Percentiles rank a stretch among this genome's conserved stretches.
Evolutionary conservation across 306 rosid species (phyloP).

Genomic region (Mimosa pudica): DNA sequence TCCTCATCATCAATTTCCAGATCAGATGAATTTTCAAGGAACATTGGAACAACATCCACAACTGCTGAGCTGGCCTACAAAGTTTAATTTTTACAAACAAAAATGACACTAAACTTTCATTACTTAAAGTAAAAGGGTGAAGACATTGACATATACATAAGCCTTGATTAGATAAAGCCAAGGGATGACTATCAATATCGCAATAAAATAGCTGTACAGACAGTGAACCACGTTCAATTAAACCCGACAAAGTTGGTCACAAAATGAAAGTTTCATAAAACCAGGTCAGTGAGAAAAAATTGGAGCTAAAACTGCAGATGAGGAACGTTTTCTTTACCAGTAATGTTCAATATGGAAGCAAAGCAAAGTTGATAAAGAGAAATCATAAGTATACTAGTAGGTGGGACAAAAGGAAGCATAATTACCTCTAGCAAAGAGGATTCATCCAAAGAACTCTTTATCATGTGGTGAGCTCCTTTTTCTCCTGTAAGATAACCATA

Average conservation of each 20-base stretch:
- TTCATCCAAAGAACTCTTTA: slow-evolving; percentile 49
- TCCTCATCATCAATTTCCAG: slow-evolving; percentile 54
- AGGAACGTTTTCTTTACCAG: slow-evolving; percentile 15
- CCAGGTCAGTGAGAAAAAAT: slow-evolving; percentile 11
- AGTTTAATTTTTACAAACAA: slow-evolving; percentile 33
- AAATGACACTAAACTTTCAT: slow-evolving; percentile 4
- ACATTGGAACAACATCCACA: slow-evolving; percentile 78
- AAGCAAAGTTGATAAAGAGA: slow-evolving; percentile 5
- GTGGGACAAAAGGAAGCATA: slow-evolving; percentile 27
- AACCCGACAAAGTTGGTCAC: neutral
- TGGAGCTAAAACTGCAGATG: slow-evolving; percentile 7
- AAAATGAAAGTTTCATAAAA: neutral
- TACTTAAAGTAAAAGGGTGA: slow-evolving; percentile 8
- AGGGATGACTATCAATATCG: slow-evolving; percentile 12
- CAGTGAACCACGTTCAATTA: too few species aligned
- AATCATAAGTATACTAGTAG: slow-evolving; percentile 21
- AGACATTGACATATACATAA: neutral
- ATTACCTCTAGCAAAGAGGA: slow-evolving; percentile 54
- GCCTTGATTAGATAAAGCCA: neutral
- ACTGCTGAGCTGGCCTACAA: slow-evolving; percentile 61
- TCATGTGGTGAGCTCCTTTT: slow-evolving; percentile 68
- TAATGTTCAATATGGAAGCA: slow-evolving; percentile 14
- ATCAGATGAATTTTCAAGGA: slow-evolving; percentile 52
- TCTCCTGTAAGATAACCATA: slow-evolving; percentile 88
- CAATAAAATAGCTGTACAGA: neutral